Evolutionary conservation across 2,329 filamentous ascomycete species (phyloP).

Genomic region (Cladosporium sp.): DNA sequence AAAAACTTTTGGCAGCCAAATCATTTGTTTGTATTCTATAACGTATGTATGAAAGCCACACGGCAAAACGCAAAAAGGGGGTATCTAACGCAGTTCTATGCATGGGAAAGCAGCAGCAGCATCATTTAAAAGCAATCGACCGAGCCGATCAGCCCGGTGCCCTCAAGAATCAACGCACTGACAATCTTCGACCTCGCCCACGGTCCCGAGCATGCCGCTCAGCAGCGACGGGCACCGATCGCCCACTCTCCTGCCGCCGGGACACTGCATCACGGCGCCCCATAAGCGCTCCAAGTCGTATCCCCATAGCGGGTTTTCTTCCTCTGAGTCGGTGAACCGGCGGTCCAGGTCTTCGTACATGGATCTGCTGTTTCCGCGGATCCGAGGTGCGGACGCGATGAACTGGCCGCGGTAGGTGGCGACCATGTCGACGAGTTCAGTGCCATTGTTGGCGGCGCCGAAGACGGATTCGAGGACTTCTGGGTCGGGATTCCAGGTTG

Average conservation of each 20-base stretch:
- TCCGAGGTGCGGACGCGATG: slow-evolving; percentile 46
- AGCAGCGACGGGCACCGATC: slow-evolving; percentile 29
- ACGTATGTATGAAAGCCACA: background rate
- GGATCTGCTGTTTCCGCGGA: slow-evolving; percentile 39
- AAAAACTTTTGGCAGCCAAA: background rate
- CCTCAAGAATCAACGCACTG: slow-evolving; percentile 28
- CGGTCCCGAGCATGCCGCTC: slow-evolving; percentile 26
- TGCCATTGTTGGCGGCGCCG: slow-evolving; percentile 27
- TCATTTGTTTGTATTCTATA: background rate
- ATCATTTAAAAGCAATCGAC: background rate
- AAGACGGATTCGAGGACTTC: slow-evolving; percentile 42
- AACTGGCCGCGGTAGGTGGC: slow-evolving; percentile 52
- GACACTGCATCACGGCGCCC: slow-evolving; percentile 39
- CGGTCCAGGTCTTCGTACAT: slow-evolving; percentile 39
- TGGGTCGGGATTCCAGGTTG: slow-evolving; percentile 43
- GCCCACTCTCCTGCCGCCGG: slow-evolving; percentile 25
- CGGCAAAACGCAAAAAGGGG: background rate
- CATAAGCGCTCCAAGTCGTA: slow-evolving; percentile 42
- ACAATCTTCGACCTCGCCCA: slow-evolving; percentile 24
- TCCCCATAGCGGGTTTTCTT: slow-evolving; percentile 39
- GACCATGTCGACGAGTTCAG: slow-evolving; percentile 30
- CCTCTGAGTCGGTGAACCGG: slow-evolving; percentile 29
- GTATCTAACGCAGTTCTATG: background rate
- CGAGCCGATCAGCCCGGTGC: background rate
- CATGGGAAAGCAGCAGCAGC: background rate